Evolutionary conservation across 2,329 filamentous ascomycete genomes (phyloP).

Genomic region (Talaromyces amestolkiae): DNA sequence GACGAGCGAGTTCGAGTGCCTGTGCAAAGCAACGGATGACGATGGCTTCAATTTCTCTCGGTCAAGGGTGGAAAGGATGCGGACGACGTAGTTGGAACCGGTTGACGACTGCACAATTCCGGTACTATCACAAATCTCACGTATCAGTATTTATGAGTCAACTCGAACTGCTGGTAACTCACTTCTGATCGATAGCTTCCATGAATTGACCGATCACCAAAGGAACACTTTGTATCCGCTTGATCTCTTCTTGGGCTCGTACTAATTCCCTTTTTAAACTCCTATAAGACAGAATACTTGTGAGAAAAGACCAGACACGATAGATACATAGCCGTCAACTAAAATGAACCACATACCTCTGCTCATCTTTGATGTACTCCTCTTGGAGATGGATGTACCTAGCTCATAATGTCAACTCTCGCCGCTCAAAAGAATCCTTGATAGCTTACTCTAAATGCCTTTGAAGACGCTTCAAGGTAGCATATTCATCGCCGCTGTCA

Average conservation of each 20-base stretch:
- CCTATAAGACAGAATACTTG: constrained; percentile 45
- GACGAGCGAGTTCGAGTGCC: constrained; percentile 96
- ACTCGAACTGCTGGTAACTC: constrained; percentile 37
- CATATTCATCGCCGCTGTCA: constrained; percentile 89
- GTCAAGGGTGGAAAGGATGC: constrained; percentile 96
- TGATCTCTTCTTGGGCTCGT: constrained; percentile 97
- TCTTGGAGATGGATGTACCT: constrained; percentile 96
- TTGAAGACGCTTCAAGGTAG: constrained; percentile 92
- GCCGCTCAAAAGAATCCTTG: constrained; percentile 1
- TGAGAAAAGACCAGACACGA: constrained; percentile 20
- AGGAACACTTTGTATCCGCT: constrained; percentile 97
- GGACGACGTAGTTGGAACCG: constrained; percentile 97
- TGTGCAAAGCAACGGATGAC: constrained; percentile 93
- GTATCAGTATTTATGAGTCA: constrained; percentile 17
- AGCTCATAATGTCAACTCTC: constrained; percentile 15
- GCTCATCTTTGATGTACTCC: constrained; percentile 99
- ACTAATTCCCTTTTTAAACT: constrained; percentile 97
- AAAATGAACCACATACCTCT: constrained; percentile 58
- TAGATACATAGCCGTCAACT: not conserved
- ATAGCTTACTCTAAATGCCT: constrained; percentile 80
- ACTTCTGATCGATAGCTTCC: constrained; percentile 99
- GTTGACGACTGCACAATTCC: constrained; percentile 98
- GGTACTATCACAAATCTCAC: constrained; percentile 58
- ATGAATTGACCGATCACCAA: constrained; percentile 99
- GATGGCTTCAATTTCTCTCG: constrained; percentile 97